Evolutionary conservation across 768 basidiomycete genomes (phyloP), one percentile per base, ranked within the genome.

Genomic region (Myochromella boudieri): DNA sequence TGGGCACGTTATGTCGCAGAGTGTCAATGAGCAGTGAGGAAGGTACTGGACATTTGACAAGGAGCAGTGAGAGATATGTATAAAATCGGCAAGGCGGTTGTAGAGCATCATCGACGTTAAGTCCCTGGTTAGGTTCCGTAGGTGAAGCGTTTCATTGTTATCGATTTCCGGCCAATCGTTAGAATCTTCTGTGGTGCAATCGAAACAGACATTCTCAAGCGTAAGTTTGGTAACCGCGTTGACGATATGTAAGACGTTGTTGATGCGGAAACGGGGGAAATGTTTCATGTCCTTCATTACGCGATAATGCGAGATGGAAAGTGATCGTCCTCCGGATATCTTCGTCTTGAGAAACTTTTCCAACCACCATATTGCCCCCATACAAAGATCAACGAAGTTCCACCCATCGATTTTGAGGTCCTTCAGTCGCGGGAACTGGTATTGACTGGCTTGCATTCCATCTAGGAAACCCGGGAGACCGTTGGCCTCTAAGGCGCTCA

Each of bases 371-470:
- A 17, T 15, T 26, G 34, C n/a, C 6, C 27, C 37, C 28, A 2
- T 32, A n/a, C 15, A 14, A 3, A 44, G 9, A 15, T 44, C 43
- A 6, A 44, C 33, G 15, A 44, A 44, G 34, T 44, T 44, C 33
- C 43, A 44, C 32, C 43, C 43, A 17, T 44, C 43, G 8, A 44
- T 26, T 4, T 34, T 17, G 17, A 44, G 22, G 22, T 27, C 32
- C 10, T 15, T 7, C 2, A 36, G 10, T 5, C 2, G 26, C 17
- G 43, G 43, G 24, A 44, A 44, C 25, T 15, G 43, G 17, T 36
- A 37, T n/a, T 10, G 3, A n/a, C 11, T 15, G 5, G 18, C 6
- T 1, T 15, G 6, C 24, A 3, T 27, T 12, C 21, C 43, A 33
- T 36, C 21, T 3, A 33, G 22, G 21, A 26, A 44, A n/a, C 24